Evolutionary conservation across 768 basidiomycete genomes (phyloP), one percentile per base, ranked within the genome.

Genomic region (Tephrocybe sp.): DNA sequence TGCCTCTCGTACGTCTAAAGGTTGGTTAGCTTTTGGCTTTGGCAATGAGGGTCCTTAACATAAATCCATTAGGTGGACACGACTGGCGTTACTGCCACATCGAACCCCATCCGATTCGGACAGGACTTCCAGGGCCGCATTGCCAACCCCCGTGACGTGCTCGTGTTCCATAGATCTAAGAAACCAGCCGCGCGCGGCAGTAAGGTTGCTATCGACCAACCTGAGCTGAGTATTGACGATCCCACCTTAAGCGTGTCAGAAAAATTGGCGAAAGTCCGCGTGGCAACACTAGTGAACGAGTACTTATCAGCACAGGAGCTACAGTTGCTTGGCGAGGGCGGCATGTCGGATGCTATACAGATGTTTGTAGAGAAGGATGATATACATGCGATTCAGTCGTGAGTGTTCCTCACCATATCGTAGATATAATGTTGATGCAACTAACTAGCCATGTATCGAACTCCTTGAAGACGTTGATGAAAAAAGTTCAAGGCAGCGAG

Each of bases 301-400:
- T 98, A 96, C 65, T 69, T 99, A 39, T 76, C 84, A 6, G 94
- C 92, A 42, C 97, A 98, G 71, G 91, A 95, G 65, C 69, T 98
- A 61, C 93, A 97, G 71, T 70, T 98, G 43, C 71, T 98, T 15
- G 91, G 89, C 1, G 94, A 97, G 69, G 76, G 77, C 34, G 93
- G 88, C 21, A 90, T 99, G 88, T 87, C 86, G 32, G 90, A 94
- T 64, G 97, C 97, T 5, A 94, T 99, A 44, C 86, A 91, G 72
- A 78, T 86, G 68, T 98, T 90, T 69, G 95, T 99, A 51, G 95
- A 98, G 67, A 99, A 99, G 76, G 96, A 98, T 61, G 94, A 97
- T 66, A 84, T 82, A 24, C 89, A 94, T 72, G 92, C 96, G 8
- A 96, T 99, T 62, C 81, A 85, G 56, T 79, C 74, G 93, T 94